Evolutionary conservation across 768 basidiomycete species (phyloP).

Genomic region (Mycena alexandri): DNA sequence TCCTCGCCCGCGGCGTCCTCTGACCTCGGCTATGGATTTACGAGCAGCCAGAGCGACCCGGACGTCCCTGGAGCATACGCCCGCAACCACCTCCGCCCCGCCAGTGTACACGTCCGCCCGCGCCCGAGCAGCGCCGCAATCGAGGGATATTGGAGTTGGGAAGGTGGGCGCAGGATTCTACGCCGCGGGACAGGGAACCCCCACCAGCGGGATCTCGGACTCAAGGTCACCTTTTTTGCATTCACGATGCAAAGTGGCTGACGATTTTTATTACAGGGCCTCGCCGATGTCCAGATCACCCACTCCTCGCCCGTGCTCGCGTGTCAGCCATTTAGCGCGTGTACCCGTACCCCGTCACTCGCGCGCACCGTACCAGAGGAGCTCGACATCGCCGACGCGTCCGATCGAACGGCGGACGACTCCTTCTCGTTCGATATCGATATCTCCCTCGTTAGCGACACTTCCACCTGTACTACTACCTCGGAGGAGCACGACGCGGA

Average conservation of each 20-base stretch:
- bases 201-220: slow-evolving; percentile 6
- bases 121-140: slow-evolving; percentile 25
- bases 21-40: not conserved
- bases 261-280: slow-evolving; percentile 1
- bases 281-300: slow-evolving; percentile 16
- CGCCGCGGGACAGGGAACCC: not conserved
- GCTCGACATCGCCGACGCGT: not conserved
- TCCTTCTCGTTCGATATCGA: slow-evolving; percentile 23
- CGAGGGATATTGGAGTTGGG: slow-evolving; percentile 36
- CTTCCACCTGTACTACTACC: slow-evolving; percentile 9
- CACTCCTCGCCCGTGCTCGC: slow-evolving; percentile 29
- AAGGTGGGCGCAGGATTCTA: slow-evolving; percentile 15
- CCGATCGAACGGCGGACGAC: slow-evolving; percentile 4
- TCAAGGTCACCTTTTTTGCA: slow-evolving; percentile 21
- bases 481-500: slow-evolving; percentile 13
- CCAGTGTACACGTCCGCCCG: slow-evolving; percentile 15
- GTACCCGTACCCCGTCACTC: not conserved
- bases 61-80: slow-evolving; percentile 4
- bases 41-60: slow-evolving; percentile 26
- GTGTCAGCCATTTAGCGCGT: slow-evolving; percentile 28
- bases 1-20: not conserved
- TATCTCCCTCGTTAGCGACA: slow-evolving; percentile 36
- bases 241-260: not conserved
- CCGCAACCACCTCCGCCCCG: slow-evolving; percentile 7
- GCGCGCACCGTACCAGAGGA: not conserved